Evolutionary conservation across 441 rosid species (phyloP), one percentile per base, ranked within the genome.

Genomic region (Euphorbia schlechtendalii): DNA sequence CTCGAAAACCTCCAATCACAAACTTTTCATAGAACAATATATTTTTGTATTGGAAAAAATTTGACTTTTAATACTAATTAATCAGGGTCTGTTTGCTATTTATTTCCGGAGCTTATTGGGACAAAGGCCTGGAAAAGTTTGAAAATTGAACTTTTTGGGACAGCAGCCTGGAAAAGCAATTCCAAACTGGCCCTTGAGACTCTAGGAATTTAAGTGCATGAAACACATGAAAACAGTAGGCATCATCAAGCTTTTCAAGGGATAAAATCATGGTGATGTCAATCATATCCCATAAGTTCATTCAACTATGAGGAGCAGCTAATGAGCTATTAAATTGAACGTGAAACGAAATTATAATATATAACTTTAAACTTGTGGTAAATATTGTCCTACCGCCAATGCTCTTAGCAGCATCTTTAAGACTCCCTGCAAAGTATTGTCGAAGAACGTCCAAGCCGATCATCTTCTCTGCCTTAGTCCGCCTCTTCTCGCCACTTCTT

Each of bases 391-490:
- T 77, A 82, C 83, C 86, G 1, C 83, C 82, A 61, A 82, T 73
- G 28, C 77, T 77, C 69, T 75, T 76, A 34, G 83, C 86, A 21
- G 83, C 83, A 64, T 82, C 83, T 64, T 79, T 77, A 38, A 82
- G 83, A 76, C 83, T 82, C 38, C 86, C 86, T 3, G 86, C 79
- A 30, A 82, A 80, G 70, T 82, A 77, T 24, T 80, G 86, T 28
- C 71, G 78, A 53, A 82, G 86, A 55, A 77, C 80, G 30, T 74
- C 73, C 71, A 82, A 66, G 70, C 78, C 75, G 76, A 82, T 80
- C n/a, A 76, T 77, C 69, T 79, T 82, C 74, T 82, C 86, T 38
- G 81, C 27, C 79, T 77, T 82, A 34, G 79, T 68, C 46, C 78
- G 70, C 63, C 79, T 76, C 72, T 66, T 80, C 65, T 76, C 79